Evolutionary conservation across 129 eudicot genomes (phyloP).

Genomic region (Scalesia atractyloides): DNA sequence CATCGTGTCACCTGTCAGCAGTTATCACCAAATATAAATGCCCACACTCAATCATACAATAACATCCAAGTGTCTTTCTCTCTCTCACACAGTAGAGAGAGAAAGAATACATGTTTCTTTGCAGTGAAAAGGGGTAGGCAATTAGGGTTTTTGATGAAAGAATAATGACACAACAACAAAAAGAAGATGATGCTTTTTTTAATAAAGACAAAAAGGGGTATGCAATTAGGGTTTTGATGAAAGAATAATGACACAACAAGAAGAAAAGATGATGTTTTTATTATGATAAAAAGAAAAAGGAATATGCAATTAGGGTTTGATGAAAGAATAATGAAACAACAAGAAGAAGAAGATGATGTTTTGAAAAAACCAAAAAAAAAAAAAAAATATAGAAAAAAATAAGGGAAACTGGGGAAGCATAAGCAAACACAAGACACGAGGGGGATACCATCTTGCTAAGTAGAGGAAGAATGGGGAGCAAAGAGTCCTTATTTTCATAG

Average conservation of each 20-base stretch:
- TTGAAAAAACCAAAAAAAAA: background rate
- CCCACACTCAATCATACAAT: constrained; percentile 36
- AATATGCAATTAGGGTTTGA: background rate
- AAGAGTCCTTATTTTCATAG: constrained; percentile 44
- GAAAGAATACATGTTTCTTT: constrained; percentile 20
- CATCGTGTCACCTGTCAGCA: constrained; percentile 44
- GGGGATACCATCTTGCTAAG: constrained; percentile 43
- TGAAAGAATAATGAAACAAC: background rate
- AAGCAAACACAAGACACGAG: constrained; percentile 42
- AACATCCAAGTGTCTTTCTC: background rate
- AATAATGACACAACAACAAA: background rate
- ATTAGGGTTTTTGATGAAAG: constrained; percentile 26
- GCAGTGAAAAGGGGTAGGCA: background rate
- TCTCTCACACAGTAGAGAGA: background rate
- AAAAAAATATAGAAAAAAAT: background rate
- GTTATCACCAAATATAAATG: constrained; percentile 32
- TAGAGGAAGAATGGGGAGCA: constrained; percentile 46
- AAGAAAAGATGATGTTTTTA: background rate
- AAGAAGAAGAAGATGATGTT: background rate
- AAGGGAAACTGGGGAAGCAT: constrained; percentile 13
- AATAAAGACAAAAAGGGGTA: background rate
- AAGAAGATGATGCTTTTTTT: background rate
- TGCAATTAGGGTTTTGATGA: constrained; percentile 23
- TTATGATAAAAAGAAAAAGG: background rate
- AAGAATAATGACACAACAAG: background rate